phyloP scores from a whole-genome alignment of 108 stramenopile species.

The Skeletonema marinoi region DNA sequence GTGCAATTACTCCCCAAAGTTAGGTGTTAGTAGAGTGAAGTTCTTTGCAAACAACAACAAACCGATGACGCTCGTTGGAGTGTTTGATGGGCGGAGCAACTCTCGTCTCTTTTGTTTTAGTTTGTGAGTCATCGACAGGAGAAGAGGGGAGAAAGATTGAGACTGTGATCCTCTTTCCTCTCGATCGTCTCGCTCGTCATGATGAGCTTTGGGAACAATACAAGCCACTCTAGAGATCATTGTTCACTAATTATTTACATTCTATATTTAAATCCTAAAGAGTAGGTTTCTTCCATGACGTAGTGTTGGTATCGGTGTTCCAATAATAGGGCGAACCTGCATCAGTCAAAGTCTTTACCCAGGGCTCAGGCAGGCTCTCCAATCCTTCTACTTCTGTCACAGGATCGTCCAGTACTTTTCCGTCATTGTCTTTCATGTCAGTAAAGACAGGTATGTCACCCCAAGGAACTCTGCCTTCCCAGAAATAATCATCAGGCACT shows the following conservation, averaged over 20 bases:
- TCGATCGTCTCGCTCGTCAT: too few relatives aligned
- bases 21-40: not conserved
- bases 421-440: slow-evolving; percentile 57
- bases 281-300: slow-evolving; percentile 69
- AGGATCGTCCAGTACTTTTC: slow-evolving; percentile 51
- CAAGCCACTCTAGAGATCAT: too few relatives aligned
- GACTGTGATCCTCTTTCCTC: too few relatives aligned
- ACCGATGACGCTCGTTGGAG: not conserved
- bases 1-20: not conserved
- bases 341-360: slow-evolving; percentile 74
- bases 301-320: slow-evolving; percentile 65
- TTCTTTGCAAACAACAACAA: not conserved
- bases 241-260: not conserved
- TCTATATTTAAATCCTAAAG: not conserved
- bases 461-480: slow-evolving; percentile 81
- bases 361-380: slow-evolving; percentile 56
- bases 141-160: too few relatives aligned
- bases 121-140: too few relatives aligned
- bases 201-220: too few relatives aligned
- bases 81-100: too few relatives aligned
- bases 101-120: too few relatives aligned
- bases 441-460: slow-evolving; percentile 78
- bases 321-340: slow-evolving; percentile 81
- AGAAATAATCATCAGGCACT: slow-evolving; percentile 71
- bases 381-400: slow-evolving; percentile 15